Base-by-base conservation (phyloP, 164 flowering plant species). In the Warburgia ugandensis region DNA sequence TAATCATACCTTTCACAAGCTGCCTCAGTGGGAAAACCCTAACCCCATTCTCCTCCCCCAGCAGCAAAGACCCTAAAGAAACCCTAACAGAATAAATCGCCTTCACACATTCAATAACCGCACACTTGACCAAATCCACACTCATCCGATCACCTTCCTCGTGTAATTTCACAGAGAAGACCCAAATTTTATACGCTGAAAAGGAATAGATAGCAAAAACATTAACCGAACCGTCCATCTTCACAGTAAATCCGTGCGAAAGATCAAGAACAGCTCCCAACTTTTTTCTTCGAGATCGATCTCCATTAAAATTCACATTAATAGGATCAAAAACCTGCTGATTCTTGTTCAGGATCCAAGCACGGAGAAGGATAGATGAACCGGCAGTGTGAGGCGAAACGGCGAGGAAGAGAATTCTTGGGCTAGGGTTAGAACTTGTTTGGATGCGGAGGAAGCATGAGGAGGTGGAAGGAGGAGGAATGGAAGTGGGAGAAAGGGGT, bases 11-110 rank as follows among this genome's bases (percentile, higher is more conserved):
- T 61, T 82, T 86, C 26, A 79, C 79, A 43, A 90, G 65, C 6
- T 54, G 67, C 62, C 73, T 70, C 75, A 90, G 47, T 6, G 72
- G 77, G 28, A 78, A 77, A 61, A 80, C 78, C 68, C 95, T 73
- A 51, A 90, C 91, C 60, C 95, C 97, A 64, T 70, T 64, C 23
- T 71, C 76, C 64, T 86, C 95, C 42, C 95, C 97, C 60, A 90
- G 59, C 45, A 90, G 27, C 73, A 90, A 68, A 50, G 61, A 66
- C 64, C 79, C 86, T 60, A 45, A 63, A 0, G 75, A 76, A 54
- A 84, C 58, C 51, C 56, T 55, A 21, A 84, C 47, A 3, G 76
- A 55, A 64, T 68, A 82, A 35, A 86, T 73, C 22, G 84, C 89
- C 37, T 49, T 16, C 13, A 45, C 50, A 56, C 95, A 83, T 30